Conservation (phyloP, 768 basidiomycete genomes). For the Xerocomus spinulosus region DNA sequence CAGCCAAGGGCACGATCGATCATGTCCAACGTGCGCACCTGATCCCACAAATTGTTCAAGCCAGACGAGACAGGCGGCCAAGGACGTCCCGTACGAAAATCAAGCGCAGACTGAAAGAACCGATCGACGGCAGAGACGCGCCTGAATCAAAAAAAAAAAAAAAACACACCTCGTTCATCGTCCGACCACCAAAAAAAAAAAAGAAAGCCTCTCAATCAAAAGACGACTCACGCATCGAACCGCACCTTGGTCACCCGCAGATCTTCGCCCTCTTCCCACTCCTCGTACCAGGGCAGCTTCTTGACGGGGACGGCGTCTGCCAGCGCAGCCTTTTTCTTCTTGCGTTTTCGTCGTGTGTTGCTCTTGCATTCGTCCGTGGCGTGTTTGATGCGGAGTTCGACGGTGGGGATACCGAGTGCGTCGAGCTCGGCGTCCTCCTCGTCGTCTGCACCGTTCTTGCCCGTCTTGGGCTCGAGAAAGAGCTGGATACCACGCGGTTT, state of each 20-base stretch:
- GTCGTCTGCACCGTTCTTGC: conserved; percentile 28
- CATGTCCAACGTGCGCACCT: conserved; percentile 38
- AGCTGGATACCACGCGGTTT: conserved; percentile 54
- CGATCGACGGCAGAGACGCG: conserved; percentile 45
- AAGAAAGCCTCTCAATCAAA: too few relatives aligned
- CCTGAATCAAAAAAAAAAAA: conserved; percentile 33
- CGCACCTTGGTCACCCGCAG: conserved; percentile 37
- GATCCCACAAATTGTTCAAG: conserved; percentile 55
- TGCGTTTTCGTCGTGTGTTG: conserved; percentile 49
- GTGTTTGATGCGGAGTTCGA: conserved; percentile 51
- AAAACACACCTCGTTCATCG: too few relatives aligned
- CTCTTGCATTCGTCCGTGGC: conserved; percentile 52
- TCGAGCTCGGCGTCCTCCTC: conserved; percentile 58
- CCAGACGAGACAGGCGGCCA: conserved; percentile 34
- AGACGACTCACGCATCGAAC: conserved; percentile 51
- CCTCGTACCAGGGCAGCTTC: conserved; percentile 55
- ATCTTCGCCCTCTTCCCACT: conserved; percentile 65
- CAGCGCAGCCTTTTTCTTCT: conserved; percentile 31
- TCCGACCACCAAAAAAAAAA: not conserved
- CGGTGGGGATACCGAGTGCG: conserved; percentile 61
- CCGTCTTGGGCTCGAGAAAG: conserved; percentile 34
- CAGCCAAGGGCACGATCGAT: not conserved
- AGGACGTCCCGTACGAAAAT: conserved; percentile 45
- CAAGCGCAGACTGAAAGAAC: conserved; percentile 51
- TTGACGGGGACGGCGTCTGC: conserved; percentile 17